Base-by-base conservation (phyloP, 441 rosid genomes). In the Flueggea neowawraea region DNA sequence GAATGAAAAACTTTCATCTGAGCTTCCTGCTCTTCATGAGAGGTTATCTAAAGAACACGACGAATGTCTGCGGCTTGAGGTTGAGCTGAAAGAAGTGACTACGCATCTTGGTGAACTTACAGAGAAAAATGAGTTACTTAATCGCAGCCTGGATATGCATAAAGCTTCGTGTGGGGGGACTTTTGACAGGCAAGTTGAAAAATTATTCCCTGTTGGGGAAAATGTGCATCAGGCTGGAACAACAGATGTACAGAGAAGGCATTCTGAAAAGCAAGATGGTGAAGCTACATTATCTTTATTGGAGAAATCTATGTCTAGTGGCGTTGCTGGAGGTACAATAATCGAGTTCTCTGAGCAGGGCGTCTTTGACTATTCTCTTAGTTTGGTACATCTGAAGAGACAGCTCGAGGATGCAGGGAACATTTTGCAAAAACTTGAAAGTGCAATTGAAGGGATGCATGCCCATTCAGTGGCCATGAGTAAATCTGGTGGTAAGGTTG, bases 321-420 rank as follows among this genome's bases (percentile, higher is more conserved):
- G 58, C 53, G 60, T 52, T 60, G 61, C 49, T 22, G 64, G 54
- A 31, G 70, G 57, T 56, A 33, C 48, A 36, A 69, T 61, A 7
- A 16, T 36, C 52, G 78, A 69, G 57, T 68, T 66, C 66, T 22
- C 28, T 22, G 28, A 22, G 28, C 28, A 22, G 28, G 28, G 28
- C 1, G 72, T 68, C 68, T 65, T 69, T 64, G 77, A 77, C 62
- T 73, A 79, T 70, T 60, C 76, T 62, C 75, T 54, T 63, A 86
- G 76, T 63, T 73, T 85, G 69, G 75, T 68, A 2, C 72, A 66
- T 67, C 62, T 92, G 62, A 82, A 64, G 60, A 78, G 80, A 54
- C 84, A 70, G 64, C 64, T 87, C 71, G 75, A 81, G 72, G 96
- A 84, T 74, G 89, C 85, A 8, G 89, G 75, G 57, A 73, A 68